Conservation (phyloP, 108 stramenopile genomes). For the Discostella stelligeroides region DNA sequence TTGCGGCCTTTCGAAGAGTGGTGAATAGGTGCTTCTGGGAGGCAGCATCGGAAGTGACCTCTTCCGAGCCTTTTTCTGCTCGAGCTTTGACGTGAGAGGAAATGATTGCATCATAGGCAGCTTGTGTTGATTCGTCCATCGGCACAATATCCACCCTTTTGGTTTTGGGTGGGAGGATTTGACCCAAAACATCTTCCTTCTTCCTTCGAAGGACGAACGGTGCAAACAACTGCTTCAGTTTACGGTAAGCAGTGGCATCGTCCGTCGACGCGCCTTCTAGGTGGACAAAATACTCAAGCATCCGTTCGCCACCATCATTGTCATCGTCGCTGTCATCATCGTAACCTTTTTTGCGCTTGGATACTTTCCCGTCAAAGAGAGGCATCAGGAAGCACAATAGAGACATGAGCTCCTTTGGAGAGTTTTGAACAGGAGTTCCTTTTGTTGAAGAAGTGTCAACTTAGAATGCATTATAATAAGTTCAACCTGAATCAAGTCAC, state of each 20-base stretch:
- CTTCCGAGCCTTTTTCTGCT: constrained; percentile 21
- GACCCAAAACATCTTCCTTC: constrained; percentile 85
- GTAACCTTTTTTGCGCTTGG: constrained; percentile 37
- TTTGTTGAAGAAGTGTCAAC: not conserved
- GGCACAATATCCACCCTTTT: constrained; percentile 40
- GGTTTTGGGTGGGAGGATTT: constrained; percentile 78
- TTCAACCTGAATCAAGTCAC: constrained; percentile 11
- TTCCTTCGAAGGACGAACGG: constrained; percentile 91
- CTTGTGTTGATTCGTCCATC: constrained; percentile 33
- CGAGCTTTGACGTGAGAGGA: constrained; percentile 37
- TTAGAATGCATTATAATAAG: no score
- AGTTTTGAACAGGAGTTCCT: constrained; percentile 81
- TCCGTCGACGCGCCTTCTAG: constrained; percentile 47
- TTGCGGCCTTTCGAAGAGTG: constrained; percentile 93
- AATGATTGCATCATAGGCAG: constrained; percentile 42
- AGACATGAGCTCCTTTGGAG: constrained; percentile 81
- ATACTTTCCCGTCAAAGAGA: constrained; percentile 58
- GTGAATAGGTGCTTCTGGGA: constrained; percentile 91
- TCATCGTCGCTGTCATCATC: constrained; percentile 59
- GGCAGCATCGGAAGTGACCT: constrained; percentile 34
- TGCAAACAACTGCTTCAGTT: constrained; percentile 87
- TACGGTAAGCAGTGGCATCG: constrained; percentile 61
- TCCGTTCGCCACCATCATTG: constrained; percentile 65
- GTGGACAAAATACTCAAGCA: constrained; percentile 84
- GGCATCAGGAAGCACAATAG: constrained; percentile 90